A percentile compares a stretch with the other conserved stretches of the same genome.
Conservation (phyloP, 805 yeast species). For the Saccharomycopsis sp. region DNA sequence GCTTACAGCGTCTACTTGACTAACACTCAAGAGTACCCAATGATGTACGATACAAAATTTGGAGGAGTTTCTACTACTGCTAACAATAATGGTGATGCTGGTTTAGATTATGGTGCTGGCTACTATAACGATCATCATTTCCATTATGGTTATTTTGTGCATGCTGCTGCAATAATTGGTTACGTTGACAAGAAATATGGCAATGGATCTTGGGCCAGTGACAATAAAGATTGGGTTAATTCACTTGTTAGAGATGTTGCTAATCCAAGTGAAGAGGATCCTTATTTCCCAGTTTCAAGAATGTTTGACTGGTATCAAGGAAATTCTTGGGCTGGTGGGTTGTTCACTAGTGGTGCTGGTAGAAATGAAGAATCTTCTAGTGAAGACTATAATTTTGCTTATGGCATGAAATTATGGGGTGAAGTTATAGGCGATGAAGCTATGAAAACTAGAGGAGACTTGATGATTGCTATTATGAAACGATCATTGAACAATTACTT, state of each 20-base stretch:
- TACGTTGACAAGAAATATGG: constrained; percentile 45
- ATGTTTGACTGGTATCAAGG: constrained; percentile 68
- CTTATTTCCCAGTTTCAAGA: constrained; percentile 57
- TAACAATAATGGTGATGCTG: constrained; percentile 37
- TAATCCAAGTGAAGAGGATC: constrained; percentile 48
- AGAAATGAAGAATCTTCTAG: constrained; percentile 65
- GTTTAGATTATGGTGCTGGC: constrained; percentile 44
- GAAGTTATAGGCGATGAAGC: constrained; percentile 43
- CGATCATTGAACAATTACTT: constrained; percentile 51
- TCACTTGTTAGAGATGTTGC: constrained; percentile 59
- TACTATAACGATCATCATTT: constrained; percentile 52
- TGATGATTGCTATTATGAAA: constrained; percentile 51
- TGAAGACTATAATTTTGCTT: constrained; percentile 65
- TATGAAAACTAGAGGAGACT: constrained; percentile 48
- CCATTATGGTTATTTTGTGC: constrained; percentile 49
- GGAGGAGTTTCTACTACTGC: constrained; percentile 45
- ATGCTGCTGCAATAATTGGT: constrained; percentile 60
- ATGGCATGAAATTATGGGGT: constrained; percentile 69
- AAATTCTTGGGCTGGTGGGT: constrained; percentile 71
- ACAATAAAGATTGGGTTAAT: constrained; percentile 52
- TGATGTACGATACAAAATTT: constrained; percentile 44
- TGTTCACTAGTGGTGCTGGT: constrained; percentile 57
- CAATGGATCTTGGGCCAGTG: constrained; percentile 39
- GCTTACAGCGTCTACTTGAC: constrained; percentile 34
- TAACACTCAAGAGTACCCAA: constrained; percentile 36